phyloP scores from a whole-genome alignment of 2,329 filamentous ascomycete species.

The Emericellopsis cladophorae region DNA sequence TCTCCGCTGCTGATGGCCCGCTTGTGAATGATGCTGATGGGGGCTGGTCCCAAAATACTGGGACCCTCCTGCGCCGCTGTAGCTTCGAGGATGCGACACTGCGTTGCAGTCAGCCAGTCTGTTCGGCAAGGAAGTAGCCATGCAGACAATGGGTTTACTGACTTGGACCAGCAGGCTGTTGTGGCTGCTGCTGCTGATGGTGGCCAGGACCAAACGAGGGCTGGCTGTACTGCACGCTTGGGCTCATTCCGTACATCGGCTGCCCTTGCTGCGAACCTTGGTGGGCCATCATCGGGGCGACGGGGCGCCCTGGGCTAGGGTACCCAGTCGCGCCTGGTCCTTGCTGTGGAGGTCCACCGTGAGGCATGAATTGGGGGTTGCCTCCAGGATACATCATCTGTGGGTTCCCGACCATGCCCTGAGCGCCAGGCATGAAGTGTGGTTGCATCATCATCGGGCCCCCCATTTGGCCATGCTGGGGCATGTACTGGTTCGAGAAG shows the following conservation, averaged over 20 bases:
- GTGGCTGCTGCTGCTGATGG: not conserved
- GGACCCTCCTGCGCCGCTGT: constrained; percentile 42
- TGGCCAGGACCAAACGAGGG: constrained; percentile 61
- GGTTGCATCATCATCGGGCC: constrained; percentile 74
- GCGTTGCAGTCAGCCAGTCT: constrained; percentile 23
- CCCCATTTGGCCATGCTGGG: constrained; percentile 59
- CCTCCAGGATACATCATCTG: constrained; percentile 75
- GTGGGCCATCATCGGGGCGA: constrained; percentile 85
- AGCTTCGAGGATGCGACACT: constrained; percentile 51
- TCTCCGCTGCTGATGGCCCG: constrained; percentile 40
- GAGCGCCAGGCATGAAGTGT: constrained; percentile 63
- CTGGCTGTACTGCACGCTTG: constrained; percentile 61
- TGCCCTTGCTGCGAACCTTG: constrained; percentile 91
- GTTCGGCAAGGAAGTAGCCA: constrained; percentile 2
- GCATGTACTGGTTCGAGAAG: constrained; percentile 64
- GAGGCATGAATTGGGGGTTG: constrained; percentile 51
- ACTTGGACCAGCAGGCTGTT: constrained; percentile 57
- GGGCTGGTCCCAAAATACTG: constrained; percentile 56
- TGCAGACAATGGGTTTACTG: constrained; percentile 28
- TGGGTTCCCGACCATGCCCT: constrained; percentile 54
- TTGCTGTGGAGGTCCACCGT: constrained; percentile 39
- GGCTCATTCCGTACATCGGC: constrained; percentile 63
- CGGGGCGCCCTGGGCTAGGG: constrained; percentile 72
- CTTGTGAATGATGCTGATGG: constrained; percentile 52
- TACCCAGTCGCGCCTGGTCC: constrained; percentile 63